These are phyloP conservation scores for Farysia itapuensis DNA, from an alignment of 1,284 basidiomycete species.

Conservation along the genomic window DNA sequence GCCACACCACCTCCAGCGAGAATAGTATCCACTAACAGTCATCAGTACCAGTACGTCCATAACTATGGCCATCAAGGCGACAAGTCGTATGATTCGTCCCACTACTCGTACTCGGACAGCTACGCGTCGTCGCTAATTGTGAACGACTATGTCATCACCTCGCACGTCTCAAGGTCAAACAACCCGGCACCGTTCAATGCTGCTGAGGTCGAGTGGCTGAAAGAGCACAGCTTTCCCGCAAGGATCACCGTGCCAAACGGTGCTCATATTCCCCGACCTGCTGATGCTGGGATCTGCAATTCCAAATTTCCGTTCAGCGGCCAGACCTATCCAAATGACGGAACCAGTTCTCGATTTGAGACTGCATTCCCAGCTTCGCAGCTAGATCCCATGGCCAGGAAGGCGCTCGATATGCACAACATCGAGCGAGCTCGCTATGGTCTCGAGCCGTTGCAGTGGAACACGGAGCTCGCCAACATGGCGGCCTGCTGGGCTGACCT, in stretches of 20 bases:
- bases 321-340: conserved; percentile 5
- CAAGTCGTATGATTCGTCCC: too few species aligned
- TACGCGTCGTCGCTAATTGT: not conserved
- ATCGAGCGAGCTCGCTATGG: conserved; percentile 19
- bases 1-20: too few species aligned
- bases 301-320: conserved; percentile 16
- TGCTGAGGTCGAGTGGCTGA: conserved; percentile 14
- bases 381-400: conserved; percentile 11
- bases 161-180: conserved; percentile 5
- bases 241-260: not conserved
- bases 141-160: conserved; percentile 8
- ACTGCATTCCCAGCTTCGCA: conserved; percentile 5
- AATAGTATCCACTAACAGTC: too few species aligned
- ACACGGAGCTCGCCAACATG: conserved; percentile 37
- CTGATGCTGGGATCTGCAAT: conserved; percentile 20
- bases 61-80: too few species aligned
- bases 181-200: conserved; percentile 18
- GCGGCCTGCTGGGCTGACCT: conserved; percentile 39
- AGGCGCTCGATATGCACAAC: conserved; percentile 32
- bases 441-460: conserved; percentile 17
- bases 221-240: not conserved
- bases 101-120: not conserved
- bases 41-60: too few species aligned
- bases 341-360: conserved; percentile 12
- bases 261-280: conserved; percentile 15